phyloP scores from a whole-genome alignment of 2,329 filamentous ascomycete genomes.

The Stachybotrys elegans region DNA sequence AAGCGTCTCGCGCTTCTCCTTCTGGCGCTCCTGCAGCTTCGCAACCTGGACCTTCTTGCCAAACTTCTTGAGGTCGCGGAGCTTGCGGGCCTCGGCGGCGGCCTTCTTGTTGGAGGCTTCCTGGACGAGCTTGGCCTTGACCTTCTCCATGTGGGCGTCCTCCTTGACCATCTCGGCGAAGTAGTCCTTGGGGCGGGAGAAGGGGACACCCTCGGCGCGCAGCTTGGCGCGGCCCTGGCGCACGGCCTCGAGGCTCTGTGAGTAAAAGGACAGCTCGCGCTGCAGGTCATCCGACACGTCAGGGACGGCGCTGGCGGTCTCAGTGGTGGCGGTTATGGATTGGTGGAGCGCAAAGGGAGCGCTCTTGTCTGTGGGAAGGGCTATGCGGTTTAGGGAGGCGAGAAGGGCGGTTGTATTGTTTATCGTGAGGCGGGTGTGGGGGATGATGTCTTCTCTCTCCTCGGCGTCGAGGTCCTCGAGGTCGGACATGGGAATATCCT shows the following conservation, averaged over 20 bases:
- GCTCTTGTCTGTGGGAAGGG: constrained; percentile 57
- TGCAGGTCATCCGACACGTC: constrained; percentile 89
- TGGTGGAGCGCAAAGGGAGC: constrained; percentile 82
- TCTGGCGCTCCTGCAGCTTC: constrained; percentile 89
- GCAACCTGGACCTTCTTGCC: constrained; percentile 97
- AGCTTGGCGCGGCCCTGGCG: constrained; percentile 68
- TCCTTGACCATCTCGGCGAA: constrained; percentile 99
- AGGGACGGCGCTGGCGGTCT: constrained; percentile 61
- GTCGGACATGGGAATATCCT: constrained; percentile 86
- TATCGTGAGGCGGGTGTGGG: constrained; percentile 90
- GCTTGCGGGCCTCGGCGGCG: constrained; percentile 81
- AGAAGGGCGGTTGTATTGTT: constrained; percentile 91
- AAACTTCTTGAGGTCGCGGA: constrained; percentile 96
- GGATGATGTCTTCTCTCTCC: constrained; percentile 80
- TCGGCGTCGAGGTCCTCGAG: constrained; percentile 73
- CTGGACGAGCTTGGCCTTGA: constrained; percentile 89
- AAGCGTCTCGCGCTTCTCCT: constrained; percentile 85
- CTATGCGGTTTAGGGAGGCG: constrained; percentile 72
- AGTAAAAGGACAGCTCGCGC: constrained; percentile 90
- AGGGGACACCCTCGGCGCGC: constrained; percentile 76
- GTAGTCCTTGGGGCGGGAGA: constrained; percentile 87
- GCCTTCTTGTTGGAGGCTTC: constrained; percentile 92
- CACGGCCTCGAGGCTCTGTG: constrained; percentile 77
- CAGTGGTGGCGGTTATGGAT: constrained; percentile 62
- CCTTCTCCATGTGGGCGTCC: constrained; percentile 96